Evolutionary conservation across 1,139 yeast species (phyloP), one percentile per base, ranked within the genome.

Genomic region (Pichia sp.): DNA sequence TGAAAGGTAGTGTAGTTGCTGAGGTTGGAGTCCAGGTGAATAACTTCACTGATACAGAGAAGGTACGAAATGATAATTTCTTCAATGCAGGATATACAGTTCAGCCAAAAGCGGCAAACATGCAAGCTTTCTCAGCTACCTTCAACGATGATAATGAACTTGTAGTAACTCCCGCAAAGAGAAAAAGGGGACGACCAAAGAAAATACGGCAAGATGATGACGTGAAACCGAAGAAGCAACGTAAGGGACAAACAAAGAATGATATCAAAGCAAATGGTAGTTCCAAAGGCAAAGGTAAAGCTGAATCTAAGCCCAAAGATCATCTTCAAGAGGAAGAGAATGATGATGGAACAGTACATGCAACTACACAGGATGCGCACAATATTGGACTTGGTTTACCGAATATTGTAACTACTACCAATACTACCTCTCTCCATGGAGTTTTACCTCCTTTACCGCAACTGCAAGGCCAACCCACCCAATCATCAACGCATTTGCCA

Each of bases 181-280:
- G 25, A 17, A 43, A 43, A 31, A 31, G 46, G 9, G 44, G 44
- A 4, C 34, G 44, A 20, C 46, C 46, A 6, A 34, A 21, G 21
- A 40, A 34, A 22, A 6, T 32, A 4, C 36, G 26, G 31, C 31
- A 31, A 26, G 18, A 32, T 24, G 20, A 36, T 25, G 33, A 32
- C 21, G 14, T 18, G 14, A 8, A 10, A 5, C 7, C 30, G 14
- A 26, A 26, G 18, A 26, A 26, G 8, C 17, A 3, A 14, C 30
- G 18, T 26, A 26, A 26, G 5, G 5, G 18, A 14, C 14, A 26
- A 26, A 4, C 19, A 9, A 26, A 26, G 7, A 26, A n/a, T 26
- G 30, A 26, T 4, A 14, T 3, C 7, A 26, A n/a, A 3, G 30
- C 2, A 4, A 26, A 26, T 4, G 18, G 15, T 14, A 5, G 14